Evolutionary conservation across 306 rosid genomes (phyloP).

Genomic region (Quercus cerris): DNA sequence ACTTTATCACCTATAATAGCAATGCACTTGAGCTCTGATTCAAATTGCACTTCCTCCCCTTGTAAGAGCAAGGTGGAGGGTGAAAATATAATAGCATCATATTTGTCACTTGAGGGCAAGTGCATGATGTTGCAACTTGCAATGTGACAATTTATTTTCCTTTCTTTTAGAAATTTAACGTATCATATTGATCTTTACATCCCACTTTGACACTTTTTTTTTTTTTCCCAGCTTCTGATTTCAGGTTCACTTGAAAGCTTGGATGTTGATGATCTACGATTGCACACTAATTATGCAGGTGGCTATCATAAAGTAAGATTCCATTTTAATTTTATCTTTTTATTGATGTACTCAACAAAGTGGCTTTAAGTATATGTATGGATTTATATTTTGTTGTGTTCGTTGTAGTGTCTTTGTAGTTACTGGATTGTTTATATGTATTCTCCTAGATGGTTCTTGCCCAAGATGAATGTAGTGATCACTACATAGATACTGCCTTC

Average conservation of each 20-base stretch:
- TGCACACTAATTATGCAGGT: constrained; percentile 77
- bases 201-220: constrained; percentile 23
- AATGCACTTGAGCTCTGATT: too few species aligned
- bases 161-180: not conserved
- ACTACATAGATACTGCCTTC: not conserved
- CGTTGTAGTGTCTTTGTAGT: not conserved
- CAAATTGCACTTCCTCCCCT: too few species aligned
- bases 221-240: constrained; percentile 74
- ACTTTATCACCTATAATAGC: not conserved
- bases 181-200: constrained; percentile 4
- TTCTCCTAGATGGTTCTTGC: not conserved
- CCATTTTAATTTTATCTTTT: not conserved
- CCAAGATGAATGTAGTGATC: not conserved
- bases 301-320: constrained; percentile 80
- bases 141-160: not conserved
- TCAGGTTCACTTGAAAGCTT: constrained; percentile 97
- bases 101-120: not conserved
- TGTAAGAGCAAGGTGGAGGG: too few species aligned
- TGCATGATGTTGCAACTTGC: not conserved
- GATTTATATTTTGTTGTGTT: not conserved
- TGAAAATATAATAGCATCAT: not conserved
- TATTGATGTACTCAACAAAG: not conserved
- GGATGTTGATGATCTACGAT: constrained; percentile 90
- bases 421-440: not conserved
- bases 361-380: not conserved